Evolutionary conservation across 805 yeast genomes (phyloP), one percentile per base, ranked within the genome.

Genomic region (Teunomyces kruisii): DNA sequence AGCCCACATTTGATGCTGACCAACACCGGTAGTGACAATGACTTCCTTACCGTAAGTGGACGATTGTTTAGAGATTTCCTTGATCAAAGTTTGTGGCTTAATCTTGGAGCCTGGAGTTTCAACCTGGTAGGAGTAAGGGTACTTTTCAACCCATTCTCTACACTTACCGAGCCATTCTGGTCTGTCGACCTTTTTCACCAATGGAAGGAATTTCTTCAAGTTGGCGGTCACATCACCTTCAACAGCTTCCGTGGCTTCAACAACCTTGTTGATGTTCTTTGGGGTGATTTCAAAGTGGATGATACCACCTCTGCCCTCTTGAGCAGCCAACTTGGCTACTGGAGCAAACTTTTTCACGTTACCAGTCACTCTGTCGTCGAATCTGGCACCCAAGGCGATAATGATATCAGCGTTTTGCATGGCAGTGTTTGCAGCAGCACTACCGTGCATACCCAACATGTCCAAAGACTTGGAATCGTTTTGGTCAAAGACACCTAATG

Each of bases 1-100:
- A 31, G 98, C 95, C 99, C 99, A 92, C 99, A 92, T 92, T 76
- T 92, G 99, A 78, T 92, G 99, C 77, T 94, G 99, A 49, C 99
- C 99, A 43, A 94, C 98, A 78, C 99, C 99, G 30, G 99, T 94
- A 43, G 98, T 86, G 57, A 92, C 85, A 57, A 91, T 81, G 47
- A 88, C 90, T 56, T 87, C 91, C 61, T 81, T 87, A 52, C 75
- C 75, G 45, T 78, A 76, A 44, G 73, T 79, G 40, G 72, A 67
- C 27, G 90, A 83, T 56, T 90, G 84, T 50, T 81, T 78, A 2
- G 94, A 81, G 45, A 94, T 78, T 68, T 88, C 92, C 37, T 76
- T 67, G 52, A 94, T 81, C 41, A 92, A 83, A 35, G 97, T 88
- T 75, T 94, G 99, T 39, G 99, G 99, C 65, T 90, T 91, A 57